Conservation (phyloP, 352 stramenopile genomes). For the Peronospora belbahrii region DNA sequence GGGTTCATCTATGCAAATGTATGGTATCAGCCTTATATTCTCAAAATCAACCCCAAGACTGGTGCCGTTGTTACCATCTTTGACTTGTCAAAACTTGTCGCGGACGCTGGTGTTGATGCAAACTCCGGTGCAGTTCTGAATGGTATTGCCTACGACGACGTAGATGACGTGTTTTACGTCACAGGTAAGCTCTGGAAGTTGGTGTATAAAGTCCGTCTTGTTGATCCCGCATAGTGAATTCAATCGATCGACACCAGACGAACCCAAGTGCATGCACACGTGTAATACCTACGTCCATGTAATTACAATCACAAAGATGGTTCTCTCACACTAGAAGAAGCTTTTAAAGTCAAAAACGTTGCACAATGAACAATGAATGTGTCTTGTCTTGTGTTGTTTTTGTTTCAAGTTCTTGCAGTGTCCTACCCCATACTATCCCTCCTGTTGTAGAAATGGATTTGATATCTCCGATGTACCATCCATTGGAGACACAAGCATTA, state of each 20-base stretch:
- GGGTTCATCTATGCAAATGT: constrained; percentile 92
- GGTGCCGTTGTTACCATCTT: constrained; percentile 86
- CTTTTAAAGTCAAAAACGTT: no score
- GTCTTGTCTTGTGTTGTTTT: no score
- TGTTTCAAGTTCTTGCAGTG: neutral
- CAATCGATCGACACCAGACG: neutral
- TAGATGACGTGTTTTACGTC: constrained; percentile 88
- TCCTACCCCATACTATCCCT: constrained; percentile 41
- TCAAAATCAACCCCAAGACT: constrained; percentile 88
- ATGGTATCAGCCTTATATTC: constrained; percentile 89
- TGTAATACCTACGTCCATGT: neutral
- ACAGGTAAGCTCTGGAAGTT: constrained; percentile 90
- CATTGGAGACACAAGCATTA: constrained; percentile 88
- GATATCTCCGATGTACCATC: constrained; percentile 89
- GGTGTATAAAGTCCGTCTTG: constrained; percentile 85
- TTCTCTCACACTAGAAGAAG: constrained; percentile 15
- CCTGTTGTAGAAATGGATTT: constrained; percentile 87
- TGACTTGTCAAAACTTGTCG: constrained; percentile 62
- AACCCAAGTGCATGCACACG: constrained; percentile 9
- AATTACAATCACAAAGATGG: constrained; percentile 16
- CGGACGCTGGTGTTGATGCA: constrained; percentile 40
- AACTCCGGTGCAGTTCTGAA: constrained; percentile 84
- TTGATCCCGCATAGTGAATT: constrained; percentile 30
- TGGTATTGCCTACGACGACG: constrained; percentile 88
- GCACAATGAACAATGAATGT: no score